Evolutionary conservation across 2,329 filamentous ascomycete genomes (phyloP), one percentile per base, ranked within the genome.

Genomic region (Aspergillus spinulosporus): DNA sequence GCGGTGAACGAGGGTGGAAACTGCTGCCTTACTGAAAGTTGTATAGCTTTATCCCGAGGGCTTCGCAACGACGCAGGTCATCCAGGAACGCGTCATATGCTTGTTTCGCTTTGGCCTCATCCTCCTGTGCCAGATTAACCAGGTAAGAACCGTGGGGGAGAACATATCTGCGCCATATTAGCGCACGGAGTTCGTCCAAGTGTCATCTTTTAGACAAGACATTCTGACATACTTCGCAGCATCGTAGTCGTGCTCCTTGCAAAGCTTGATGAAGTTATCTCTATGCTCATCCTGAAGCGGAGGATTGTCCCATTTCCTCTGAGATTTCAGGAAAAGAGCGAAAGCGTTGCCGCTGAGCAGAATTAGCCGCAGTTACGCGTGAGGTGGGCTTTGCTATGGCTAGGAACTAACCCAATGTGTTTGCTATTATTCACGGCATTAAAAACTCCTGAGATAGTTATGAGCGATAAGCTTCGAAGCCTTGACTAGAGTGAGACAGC

Each of bases 111-210:
- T 96, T 95, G 39, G 81, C 82, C 28, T 83, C 72, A 67, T 97
- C 92, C 3, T 86, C 82, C 68, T 96, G 91, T 0, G 94, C 94
- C 5, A 99, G 84, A 70, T 99, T 99, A 68, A 99, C 92, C 5
- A 99, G 87, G 72, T 99, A 99, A 1, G 90, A 96, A 34, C 94
- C 94, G 71, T 99, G 94, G 0, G 94, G 94, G 1, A 99, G 85
- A 67, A 92, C 84, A 74, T 90, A 87, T 59, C 77, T 80, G 36
- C 40, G 46, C n/a, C 21, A n/a, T 52, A 46, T 67, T 34, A 66
- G 59, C 28, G 6, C n/a, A 42, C 11, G 6, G n/a, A 26, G 15
- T 5, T 9, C 5, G 21, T 21, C 3, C 7, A 15, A 4, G 36
- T 28, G 0, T 31, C 44, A 44, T 40, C 39, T 1, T 26, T 26